Evolutionary conservation across 164 flowering plant species (phyloP), one percentile per base, ranked within the genome.

Genomic region (Brasenia schreberi): DNA sequence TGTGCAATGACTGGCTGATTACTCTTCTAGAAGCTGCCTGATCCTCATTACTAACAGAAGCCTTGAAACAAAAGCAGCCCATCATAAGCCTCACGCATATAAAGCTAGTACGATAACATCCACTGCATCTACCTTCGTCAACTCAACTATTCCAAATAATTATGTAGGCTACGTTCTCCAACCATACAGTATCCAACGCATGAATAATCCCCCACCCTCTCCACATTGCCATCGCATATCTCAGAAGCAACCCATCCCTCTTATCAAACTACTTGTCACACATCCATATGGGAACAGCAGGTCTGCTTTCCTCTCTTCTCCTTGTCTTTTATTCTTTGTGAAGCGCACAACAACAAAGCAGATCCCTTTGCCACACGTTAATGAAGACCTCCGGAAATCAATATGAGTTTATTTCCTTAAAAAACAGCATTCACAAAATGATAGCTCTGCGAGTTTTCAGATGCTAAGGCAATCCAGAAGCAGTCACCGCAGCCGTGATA

Each of bases 1-100:
- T 75, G 66, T 66, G 76, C 6, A 73, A 70, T 1, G 82, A 80
- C 69, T 73, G 77, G 42, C 60, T 69, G 3, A 76, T 49, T 4
- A 56, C 9, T 61, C 68, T 71, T 65, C 59, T 68, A 0, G 80
- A 74, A 53, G 72, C 68, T 59, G 67, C 78, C 59, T 58, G 43
- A 67, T 79, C 68, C 59, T 77, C 79, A 43, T 76, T 71, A n/a
- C 71, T 70, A 52, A 75, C 81, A 1, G 76, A 71, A 33, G 79
- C 69, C 74, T 80, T 84, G 43, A 78, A 74, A 66, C 74, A 68
- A n/a, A 74, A 59, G 19, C 82, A 70, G 45, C 88, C 85, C 88
- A 85, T 82, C 56, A 49, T 49, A 49, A 9, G 16, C 16, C 16
- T 14, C 56, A 49, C 5, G 56, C 56, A 49, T 9, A 14, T 49